Evolutionary conservation across 208 protist genomes (phyloP), one percentile per base, ranked within the genome.

Genomic region (Jaenimonas drosophilae): DNA sequence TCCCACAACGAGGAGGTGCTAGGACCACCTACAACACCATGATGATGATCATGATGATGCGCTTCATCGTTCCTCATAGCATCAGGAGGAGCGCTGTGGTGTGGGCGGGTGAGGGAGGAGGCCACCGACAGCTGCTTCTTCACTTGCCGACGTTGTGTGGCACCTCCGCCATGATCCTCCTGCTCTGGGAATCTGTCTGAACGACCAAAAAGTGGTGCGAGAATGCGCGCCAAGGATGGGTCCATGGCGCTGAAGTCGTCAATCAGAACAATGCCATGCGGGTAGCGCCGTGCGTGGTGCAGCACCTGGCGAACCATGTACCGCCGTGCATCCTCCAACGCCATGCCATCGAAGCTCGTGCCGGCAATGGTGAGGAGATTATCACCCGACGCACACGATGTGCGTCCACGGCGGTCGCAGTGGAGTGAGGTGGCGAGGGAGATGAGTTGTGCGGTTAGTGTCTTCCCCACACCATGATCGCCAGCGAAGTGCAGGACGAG

Each of bases 381-480:
- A 33, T 91, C 77, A 2, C 82, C 82, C 7, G 48, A 41, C 77
- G 44, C 77, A 87, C 37, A 52, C 58, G 9, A 51, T 33, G 37
- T 20, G 37, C 37, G 7, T 24, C 49, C 4, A 27, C 2, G 30
- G 23, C 19, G 20, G 4, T 43, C 51, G 28, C 58, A 65, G 24
- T 33, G 51, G 39, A 67, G 16, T 5, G 81, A 90, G 2, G 65
- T 49, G 21, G 81, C 81, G 31, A 71, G 51, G 4, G 81, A 86
- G 20, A 90, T 44, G 21, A 90, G 58, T 0, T 67, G 37, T 2
- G 76, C 81, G 0, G 70, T 87, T 53, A 73, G 55, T 2, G 64
- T 90, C 58, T 88, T 92, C 42, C 84, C 84, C 12, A 87, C 78
- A 3, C 74, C 79, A 31, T 88, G 88, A 45, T 93, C 85, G 0